Conservation (phyloP, 139 green algal species). For the Chlamydomonas sp. region DNA sequence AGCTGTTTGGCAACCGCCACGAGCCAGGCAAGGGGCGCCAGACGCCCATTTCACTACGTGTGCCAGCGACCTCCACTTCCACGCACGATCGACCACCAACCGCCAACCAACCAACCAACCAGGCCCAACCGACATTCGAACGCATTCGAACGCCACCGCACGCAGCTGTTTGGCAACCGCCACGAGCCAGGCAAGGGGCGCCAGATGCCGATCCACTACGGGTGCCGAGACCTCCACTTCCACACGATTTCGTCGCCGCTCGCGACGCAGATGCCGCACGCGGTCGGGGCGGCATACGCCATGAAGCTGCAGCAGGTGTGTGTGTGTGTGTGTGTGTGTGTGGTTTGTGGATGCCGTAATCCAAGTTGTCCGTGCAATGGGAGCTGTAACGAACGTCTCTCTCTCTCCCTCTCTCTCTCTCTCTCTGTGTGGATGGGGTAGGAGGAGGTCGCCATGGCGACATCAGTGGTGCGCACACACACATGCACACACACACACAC, state of each 20-base stretch:
- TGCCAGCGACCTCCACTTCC: no score
- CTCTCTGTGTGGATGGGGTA: not conserved
- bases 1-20: no score
- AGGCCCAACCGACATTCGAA: no score
- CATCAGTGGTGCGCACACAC: not conserved
- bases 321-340: no score
- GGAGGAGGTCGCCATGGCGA: no score
- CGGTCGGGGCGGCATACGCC: conserved; percentile 81
- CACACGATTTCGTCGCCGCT: conserved; percentile 88
- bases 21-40: no score
- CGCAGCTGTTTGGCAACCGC: conserved; percentile 54
- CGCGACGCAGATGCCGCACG: conserved; percentile 89
- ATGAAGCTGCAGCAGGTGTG: conserved; percentile 75
- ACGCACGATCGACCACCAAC: no score
- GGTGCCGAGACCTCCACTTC: conserved; percentile 62
- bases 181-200: conserved; percentile 75
- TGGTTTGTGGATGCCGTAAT: not conserved
- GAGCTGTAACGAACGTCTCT: no score
- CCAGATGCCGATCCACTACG: conserved; percentile 96
- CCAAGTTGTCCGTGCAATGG: not conserved
- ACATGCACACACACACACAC: conserved; percentile 6
- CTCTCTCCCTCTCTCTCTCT: not conserved
- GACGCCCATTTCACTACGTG: no score
- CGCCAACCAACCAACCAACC: no score
- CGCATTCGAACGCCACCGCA: no score